Evolutionary conservation across 768 basidiomycete species (phyloP).

Genomic region (Suillus variegatus): DNA sequence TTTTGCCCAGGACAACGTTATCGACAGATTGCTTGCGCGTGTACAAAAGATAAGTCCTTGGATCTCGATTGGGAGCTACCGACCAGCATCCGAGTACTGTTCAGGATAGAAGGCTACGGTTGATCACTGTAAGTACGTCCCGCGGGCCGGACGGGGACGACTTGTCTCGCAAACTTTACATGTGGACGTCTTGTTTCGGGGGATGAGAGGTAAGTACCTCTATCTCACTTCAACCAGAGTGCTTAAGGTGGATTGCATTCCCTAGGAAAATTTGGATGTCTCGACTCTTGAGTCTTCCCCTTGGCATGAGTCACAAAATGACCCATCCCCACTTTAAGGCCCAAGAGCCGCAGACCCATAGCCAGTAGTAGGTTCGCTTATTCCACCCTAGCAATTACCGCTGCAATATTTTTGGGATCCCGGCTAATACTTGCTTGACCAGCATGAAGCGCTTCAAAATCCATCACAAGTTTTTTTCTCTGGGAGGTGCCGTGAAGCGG

Average conservation of each 20-base stretch:
- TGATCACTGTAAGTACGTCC: too few species aligned
- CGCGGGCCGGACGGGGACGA: neutral
- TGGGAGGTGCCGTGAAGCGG: constrained; percentile 1
- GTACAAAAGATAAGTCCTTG: neutral
- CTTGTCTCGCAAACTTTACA: neutral
- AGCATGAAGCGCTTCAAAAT: neutral
- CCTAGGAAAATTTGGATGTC: neutral
- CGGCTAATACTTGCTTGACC: neutral
- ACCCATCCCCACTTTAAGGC: neutral
- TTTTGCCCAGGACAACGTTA: neutral
- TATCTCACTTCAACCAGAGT: neutral
- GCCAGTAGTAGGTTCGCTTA: neutral
- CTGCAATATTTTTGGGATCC: neutral
- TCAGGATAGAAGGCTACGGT: neutral
- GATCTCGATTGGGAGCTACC: neutral
- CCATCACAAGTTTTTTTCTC: neutral
- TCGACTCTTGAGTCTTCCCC: neutral
- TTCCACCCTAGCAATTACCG: neutral
- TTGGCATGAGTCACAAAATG: neutral
- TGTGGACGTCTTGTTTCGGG: neutral
- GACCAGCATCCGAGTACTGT: neutral
- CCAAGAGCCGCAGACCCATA: neutral
- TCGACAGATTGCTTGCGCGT: neutral
- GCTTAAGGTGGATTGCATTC: neutral
- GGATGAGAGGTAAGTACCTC: neutral